Percentiles rank a stretch among this genome's conserved stretches.
Evolutionary conservation across 805 yeast genomes (phyloP).

Genomic region (Metschnikowia colocasiae): DNA sequence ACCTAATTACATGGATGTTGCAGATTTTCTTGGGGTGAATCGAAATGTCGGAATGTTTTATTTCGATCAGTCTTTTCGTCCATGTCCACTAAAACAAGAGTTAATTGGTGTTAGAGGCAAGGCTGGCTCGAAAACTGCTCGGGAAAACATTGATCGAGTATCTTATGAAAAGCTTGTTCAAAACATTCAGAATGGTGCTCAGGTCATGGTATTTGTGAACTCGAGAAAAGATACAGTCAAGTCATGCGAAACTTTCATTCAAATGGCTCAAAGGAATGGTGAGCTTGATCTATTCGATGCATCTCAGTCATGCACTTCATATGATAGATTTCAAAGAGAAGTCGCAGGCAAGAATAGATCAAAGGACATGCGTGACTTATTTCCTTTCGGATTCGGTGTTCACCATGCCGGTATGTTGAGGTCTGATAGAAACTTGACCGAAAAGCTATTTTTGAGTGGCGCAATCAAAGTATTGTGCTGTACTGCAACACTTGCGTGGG

Average conservation of each 20-base stretch:
- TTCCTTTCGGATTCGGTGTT: slow-evolving; percentile 78
- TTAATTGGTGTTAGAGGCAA: slow-evolving; percentile 84
- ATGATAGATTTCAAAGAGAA: slow-evolving; percentile 55
- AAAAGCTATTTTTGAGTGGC: slow-evolving; percentile 80
- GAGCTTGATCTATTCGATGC: slow-evolving; percentile 61
- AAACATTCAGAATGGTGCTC: slow-evolving; percentile 66
- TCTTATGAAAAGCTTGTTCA: slow-evolving; percentile 73
- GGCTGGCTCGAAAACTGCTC: slow-evolving; percentile 67
- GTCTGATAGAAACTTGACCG: slow-evolving; percentile 84
- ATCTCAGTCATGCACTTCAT: slow-evolving; percentile 36
- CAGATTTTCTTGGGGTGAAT: slow-evolving; percentile 90
- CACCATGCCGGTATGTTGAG: slow-evolving; percentile 98
- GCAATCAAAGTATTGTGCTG: slow-evolving; percentile 87
- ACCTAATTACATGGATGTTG: slow-evolving; percentile 47
- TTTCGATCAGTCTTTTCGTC: slow-evolving; percentile 90
- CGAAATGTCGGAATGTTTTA: slow-evolving; percentile 88
- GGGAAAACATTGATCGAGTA: slow-evolving; percentile 70
- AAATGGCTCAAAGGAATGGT: slow-evolving; percentile 59
- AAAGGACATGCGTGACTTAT: slow-evolving; percentile 77
- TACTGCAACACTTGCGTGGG: slow-evolving; percentile 99
- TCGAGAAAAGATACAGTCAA: slow-evolving; percentile 90
- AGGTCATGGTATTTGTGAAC: slow-evolving; percentile 96
- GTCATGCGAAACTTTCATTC: slow-evolving; percentile 70
- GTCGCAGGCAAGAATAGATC: slow-evolving; percentile 63
- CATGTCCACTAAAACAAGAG: slow-evolving; percentile 88